These are phyloP conservation scores for Isochrysis galbana DNA, from an alignment of 78 protist genomes.

Conservation along the genomic window DNA sequence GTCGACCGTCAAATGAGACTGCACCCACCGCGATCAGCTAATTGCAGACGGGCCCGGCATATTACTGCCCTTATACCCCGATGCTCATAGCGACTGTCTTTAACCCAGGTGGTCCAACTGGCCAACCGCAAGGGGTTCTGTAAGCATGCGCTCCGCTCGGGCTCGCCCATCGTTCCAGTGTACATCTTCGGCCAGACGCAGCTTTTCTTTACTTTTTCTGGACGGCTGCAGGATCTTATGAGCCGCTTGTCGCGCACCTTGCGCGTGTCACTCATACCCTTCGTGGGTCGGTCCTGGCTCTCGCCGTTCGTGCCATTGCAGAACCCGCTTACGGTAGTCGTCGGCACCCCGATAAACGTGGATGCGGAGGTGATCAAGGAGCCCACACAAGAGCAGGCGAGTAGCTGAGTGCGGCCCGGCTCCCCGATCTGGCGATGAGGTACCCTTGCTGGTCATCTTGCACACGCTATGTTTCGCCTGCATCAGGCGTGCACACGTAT, in stretches of 20 bases:
- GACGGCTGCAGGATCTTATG: neutral
- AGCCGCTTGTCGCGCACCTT: neutral
- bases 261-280: neutral
- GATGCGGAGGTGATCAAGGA: neutral
- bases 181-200: conserved; percentile 24
- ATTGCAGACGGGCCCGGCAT: too few species aligned
- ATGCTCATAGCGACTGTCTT: too few species aligned
- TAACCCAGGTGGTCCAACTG: neutral
- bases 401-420: too few species aligned
- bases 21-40: too few species aligned
- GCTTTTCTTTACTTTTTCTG: neutral
- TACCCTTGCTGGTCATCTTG: too few species aligned
- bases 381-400: neutral
- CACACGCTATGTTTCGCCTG: too few species aligned
- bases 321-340: neutral
- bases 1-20: too few species aligned
- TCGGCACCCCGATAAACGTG: neutral
- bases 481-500: too few species aligned
- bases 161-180: neutral
- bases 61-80: too few species aligned
- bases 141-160: conserved; percentile 3
- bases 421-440: too few species aligned
- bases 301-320: conserved; percentile 16
- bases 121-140: conserved; percentile 8
- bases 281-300: conserved; percentile 22